Base-by-base conservation (phyloP, 257 asterid genomes). In the Phtheirospermum japonicum region DNA sequence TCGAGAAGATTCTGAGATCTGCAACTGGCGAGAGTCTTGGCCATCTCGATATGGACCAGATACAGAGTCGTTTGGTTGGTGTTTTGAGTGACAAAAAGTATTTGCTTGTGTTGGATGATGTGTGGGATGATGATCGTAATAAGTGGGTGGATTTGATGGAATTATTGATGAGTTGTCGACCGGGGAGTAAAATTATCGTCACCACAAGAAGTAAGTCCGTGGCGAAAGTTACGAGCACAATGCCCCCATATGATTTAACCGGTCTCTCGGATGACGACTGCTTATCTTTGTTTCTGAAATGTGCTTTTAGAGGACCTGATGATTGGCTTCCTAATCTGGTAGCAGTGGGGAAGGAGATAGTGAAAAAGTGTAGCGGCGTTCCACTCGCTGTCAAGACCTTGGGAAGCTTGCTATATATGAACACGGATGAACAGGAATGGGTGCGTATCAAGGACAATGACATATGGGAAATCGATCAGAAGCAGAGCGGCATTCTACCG, bases 71-170 rank as follows among this genome's bases (percentile, higher is more conserved):
- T 6, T 54, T 83, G 26, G 50, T 61, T 5, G 57, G 65, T 10
- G 73, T 72, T 32, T 60, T 82, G 75, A 74, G 43, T 7, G 71
- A 53, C 19, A 64, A 48, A 46, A 75, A 57, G 66, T 79, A 72
- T 68, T 73, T 82, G 54, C 80, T 79, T 19, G 85, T 79, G 36
- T 59, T 80, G 74, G 86, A 82, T 57, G 82, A 82, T 75, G 84
- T 80, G 61, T 80, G 89, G 89, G 77, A 78, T 26, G 81, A 75
- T 55, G 80, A 81, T 73, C 78, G 71, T n/a, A 70, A 61, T 31
- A 61, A 69, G 61, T 82, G 88, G 88, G 62, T 31, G 56, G 79
- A 74, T 64, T 58, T 79, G 76, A 59, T 57, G 61, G 79, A 76
- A 52, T 36, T 79, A 40, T 54, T 76, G 73, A 69, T 66, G 75